phyloP scores from a whole-genome alignment of 2,329 filamentous ascomycete genomes.

The Aspergillus udagawae region DNA sequence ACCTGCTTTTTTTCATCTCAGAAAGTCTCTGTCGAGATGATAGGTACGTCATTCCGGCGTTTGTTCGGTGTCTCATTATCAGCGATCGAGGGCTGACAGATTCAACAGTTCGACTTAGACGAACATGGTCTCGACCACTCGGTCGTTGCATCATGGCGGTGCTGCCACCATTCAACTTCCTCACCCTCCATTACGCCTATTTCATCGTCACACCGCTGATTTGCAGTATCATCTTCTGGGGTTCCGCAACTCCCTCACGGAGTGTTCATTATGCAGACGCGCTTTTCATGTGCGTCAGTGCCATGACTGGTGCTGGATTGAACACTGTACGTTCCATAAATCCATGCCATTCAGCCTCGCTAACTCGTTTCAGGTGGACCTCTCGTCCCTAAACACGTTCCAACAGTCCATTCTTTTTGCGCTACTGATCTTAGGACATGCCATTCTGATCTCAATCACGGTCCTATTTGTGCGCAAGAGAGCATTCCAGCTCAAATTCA shows the following conservation, averaged over 20 bases:
- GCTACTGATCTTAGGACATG: slow-evolving; percentile 62
- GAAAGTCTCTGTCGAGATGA: neutral
- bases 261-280: slow-evolving; percentile 60
- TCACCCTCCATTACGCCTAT: slow-evolving; percentile 64
- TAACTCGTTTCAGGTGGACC: slow-evolving; percentile 29
- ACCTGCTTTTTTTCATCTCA: no score
- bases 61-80: neutral
- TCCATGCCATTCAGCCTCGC: neutral
- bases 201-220: slow-evolving; percentile 57
- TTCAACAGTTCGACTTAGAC: neutral
- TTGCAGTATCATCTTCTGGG: slow-evolving; percentile 57
- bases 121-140: slow-evolving; percentile 16
- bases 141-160: slow-evolving; percentile 22
- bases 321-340: slow-evolving; percentile 52
- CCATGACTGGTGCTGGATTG: slow-evolving; percentile 64
- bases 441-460: slow-evolving; percentile 63
- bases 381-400: slow-evolving; percentile 61
- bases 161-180: slow-evolving; percentile 51
- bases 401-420: slow-evolving; percentile 65
- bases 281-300: slow-evolving; percentile 63
- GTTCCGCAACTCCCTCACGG: slow-evolving; percentile 47
- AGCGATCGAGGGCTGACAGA: no score
- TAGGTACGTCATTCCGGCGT: neutral
- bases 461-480: slow-evolving; percentile 59
- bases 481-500: slow-evolving; percentile 61